Percentiles rank a stretch among this genome's conserved stretches.
Evolutionary conservation across 2,329 filamentous ascomycete genomes (phyloP).

Genomic region (Penicillium brasilianum): DNA sequence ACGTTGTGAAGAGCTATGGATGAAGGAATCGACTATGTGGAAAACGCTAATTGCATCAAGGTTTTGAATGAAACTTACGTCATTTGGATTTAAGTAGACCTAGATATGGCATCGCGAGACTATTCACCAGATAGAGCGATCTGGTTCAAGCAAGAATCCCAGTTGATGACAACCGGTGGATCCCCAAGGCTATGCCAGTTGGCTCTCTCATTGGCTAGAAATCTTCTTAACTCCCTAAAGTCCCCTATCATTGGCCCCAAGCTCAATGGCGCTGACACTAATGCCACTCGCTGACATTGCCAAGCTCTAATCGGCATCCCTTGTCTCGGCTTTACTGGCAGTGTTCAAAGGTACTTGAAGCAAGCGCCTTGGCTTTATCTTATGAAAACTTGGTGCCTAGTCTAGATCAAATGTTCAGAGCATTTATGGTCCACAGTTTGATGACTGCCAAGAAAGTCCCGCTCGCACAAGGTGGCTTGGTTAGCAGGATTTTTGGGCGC

Average conservation of each 20-base stretch:
- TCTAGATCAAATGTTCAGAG: not conserved
- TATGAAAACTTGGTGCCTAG: constrained; percentile 1
- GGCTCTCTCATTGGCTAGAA: not conserved
- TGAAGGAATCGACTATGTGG: too few relatives aligned
- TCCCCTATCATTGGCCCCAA: not conserved
- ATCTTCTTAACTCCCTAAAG: not conserved
- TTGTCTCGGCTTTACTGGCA: not conserved
- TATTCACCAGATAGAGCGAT: not conserved
- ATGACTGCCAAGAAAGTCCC: constrained; percentile 1
- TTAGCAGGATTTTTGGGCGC: not conserved
- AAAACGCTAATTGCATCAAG: too few relatives aligned
- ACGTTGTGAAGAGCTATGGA: too few relatives aligned
- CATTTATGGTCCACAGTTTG: not conserved
- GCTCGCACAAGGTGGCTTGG: not conserved
- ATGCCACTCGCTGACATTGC: constrained; percentile 3
- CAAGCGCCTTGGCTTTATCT: not conserved
- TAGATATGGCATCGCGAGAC: not conserved
- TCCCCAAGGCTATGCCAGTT: not conserved
- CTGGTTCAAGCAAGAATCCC: not conserved
- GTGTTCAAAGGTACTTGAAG: not conserved
- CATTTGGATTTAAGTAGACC: too few relatives aligned
- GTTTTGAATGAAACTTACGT: not conserved
- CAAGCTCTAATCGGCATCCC: not conserved
- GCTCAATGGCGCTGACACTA: not conserved
- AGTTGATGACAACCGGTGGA: not conserved